Base-by-base conservation (phyloP, 1,284 basidiomycete genomes). In the Takashimella tepidaria region DNA sequence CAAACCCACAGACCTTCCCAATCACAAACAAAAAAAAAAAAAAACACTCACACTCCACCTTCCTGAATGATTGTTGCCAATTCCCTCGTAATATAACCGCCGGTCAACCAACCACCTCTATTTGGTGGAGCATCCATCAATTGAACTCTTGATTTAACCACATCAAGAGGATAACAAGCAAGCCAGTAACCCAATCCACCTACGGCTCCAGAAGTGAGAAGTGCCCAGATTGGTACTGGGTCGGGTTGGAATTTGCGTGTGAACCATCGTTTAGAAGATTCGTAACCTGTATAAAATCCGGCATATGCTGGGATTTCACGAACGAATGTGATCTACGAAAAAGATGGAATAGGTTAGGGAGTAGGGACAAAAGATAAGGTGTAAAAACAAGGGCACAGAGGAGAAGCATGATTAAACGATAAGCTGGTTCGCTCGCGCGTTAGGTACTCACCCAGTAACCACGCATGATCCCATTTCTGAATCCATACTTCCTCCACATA, bases 151-250 rank as follows among this genome's bases (percentile, higher is more conserved):
- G 88, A 91, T 78, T 97, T 97, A 47, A 95, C 83, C 3, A 96
- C 89, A 63, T 97, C 92, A 4, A 92, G 78, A 0, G 91, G 93
- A 72, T 96, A 98, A 68, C 86, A 93, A 2, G 89, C 82, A 3
- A 96, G 80, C 95, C 95, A 98, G 71, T 98, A 98, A 1, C 85
- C 84, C 46, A 92, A 85, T 0, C 95, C 95, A 43, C 93, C 95
- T 1, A 84, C 85, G 0, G 88, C 87, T 4, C 95, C 95, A 50
- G 89, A 89, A 0, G 85, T 82, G 12, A 97, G 79, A 20, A 93
- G 75, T 1, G 90, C 87, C 92, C 92, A 97, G 1, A 95, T 83
- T 0, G 93, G 93, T 2, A 97, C 60, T 41, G 86, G 77, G 23
- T 80, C 58, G 8, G 65, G 56, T 16, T 53, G 24, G 47, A 56